phyloP scores from a whole-genome alignment of 116 monocot genomes.

The Posidonia oceanica region DNA sequence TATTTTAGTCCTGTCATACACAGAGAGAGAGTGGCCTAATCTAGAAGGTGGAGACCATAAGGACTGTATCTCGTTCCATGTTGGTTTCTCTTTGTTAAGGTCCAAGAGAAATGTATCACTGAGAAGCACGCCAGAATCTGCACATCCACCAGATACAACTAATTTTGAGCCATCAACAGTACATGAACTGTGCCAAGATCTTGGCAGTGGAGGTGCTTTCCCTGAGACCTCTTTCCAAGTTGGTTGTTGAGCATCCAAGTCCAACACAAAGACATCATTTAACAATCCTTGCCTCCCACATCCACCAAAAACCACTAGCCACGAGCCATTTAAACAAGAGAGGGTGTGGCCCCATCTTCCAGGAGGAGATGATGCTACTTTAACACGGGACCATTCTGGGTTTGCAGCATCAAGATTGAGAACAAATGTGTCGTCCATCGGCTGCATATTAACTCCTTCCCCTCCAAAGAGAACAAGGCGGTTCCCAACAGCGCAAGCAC shows the following conservation, averaged over 20 bases:
- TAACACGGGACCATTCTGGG: conserved; percentile 64
- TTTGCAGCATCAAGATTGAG: conserved; percentile 51
- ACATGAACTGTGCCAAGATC: conserved; percentile 93
- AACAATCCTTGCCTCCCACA: conserved; percentile 68
- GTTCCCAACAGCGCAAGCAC: conserved; percentile 66
- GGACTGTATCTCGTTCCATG: conserved; percentile 67
- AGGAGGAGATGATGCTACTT: conserved; percentile 67
- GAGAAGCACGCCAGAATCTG: conserved; percentile 30
- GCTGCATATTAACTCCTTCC: conserved; percentile 79
- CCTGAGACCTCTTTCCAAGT: conserved; percentile 74
- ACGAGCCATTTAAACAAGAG: conserved; percentile 70
- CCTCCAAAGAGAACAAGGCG: conserved; percentile 66
- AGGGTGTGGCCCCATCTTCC: conserved; percentile 81
- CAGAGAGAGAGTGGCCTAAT: conserved; percentile 61
- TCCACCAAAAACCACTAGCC: conserved; percentile 79
- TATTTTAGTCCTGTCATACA: conserved; percentile 55
- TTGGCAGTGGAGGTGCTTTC: conserved; percentile 54
- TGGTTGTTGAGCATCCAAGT: conserved; percentile 67
- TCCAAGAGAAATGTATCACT: conserved; percentile 53
- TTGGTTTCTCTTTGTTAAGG: conserved; percentile 58
- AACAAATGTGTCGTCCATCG: conserved; percentile 86
- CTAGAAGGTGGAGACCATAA: conserved; percentile 70
- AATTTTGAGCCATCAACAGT: conserved; percentile 64
- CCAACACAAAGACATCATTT: conserved; percentile 76
- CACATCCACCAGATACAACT: conserved; percentile 81